Evolutionary conservation across 208 protist species (phyloP).

Genomic region (Novymonas esmeraldas): DNA sequence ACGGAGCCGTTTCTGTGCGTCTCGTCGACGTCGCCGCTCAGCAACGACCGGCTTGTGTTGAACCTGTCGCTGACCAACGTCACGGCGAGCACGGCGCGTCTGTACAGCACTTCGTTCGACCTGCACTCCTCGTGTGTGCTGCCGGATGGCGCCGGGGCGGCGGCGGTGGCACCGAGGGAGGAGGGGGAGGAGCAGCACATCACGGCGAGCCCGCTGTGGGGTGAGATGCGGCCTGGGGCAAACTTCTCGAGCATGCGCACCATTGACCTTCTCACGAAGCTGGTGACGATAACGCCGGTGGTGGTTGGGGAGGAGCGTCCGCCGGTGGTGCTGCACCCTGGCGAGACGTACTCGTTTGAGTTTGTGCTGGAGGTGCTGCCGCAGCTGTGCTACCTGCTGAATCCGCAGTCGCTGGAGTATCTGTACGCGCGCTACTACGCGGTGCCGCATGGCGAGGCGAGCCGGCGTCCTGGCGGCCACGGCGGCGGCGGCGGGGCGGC

Average conservation of each 20-base stretch:
- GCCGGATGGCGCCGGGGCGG: constrained; percentile 16
- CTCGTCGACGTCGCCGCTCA: constrained; percentile 49
- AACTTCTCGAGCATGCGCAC: constrained; percentile 45
- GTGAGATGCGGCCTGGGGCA: constrained; percentile 51
- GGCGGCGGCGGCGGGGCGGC: constrained; percentile 16
- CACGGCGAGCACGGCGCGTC: constrained; percentile 33
- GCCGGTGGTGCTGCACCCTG: constrained; percentile 58
- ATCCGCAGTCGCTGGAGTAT: constrained; percentile 58
- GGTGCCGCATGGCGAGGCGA: constrained; percentile 17
- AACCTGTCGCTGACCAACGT: constrained; percentile 69
- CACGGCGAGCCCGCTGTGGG: constrained; percentile 36
- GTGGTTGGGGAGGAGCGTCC: constrained; percentile 53
- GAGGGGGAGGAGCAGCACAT: constrained; percentile 16
- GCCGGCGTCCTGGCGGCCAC: neutral
- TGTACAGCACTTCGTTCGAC: constrained; percentile 66
- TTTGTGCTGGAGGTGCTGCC: constrained; percentile 80
- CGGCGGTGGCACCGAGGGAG: neutral
- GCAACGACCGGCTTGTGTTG: constrained; percentile 58
- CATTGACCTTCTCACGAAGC: constrained; percentile 56
- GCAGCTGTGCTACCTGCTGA: constrained; percentile 71
- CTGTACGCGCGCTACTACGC: constrained; percentile 54
- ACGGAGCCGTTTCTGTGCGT: constrained; percentile 47
- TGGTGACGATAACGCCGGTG: constrained; percentile 71
- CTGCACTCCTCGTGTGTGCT: constrained; percentile 61
- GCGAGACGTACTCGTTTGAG: constrained; percentile 78